Evolutionary conservation across 192 early-diverging fungal species (phyloP), one percentile per base, ranked within the genome.

Genomic region (Pilobolus umbonatus): DNA sequence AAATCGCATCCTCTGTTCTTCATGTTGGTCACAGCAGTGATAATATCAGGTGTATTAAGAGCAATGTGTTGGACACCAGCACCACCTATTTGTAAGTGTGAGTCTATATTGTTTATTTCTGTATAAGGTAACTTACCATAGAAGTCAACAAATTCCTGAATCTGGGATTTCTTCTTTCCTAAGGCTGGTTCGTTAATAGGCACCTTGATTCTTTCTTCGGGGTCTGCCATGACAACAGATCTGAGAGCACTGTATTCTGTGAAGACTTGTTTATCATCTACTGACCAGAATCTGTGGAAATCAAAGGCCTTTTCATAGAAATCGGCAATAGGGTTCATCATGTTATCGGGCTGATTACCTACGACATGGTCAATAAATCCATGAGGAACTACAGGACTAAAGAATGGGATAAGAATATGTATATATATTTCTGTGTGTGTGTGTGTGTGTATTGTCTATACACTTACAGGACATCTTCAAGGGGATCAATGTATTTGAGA

Each of bases 231-330:
- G 74, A 96, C 93, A 52, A 96, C 92, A 25, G 92, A 95, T 12
- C 92, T 84, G 54, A 96, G 80, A 39, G 94, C 88, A 67, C 88
- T 91, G 81, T 93, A 97, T 65, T 98, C 89, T 39, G 94, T 93
- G 79, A 90, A 86, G 43, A 98, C 92, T 73, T 95, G 89, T 52
- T 80, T 89, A 78, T 98, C 96, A 73, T 98, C 96, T 40, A 98
- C 91, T 39, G 90, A 93, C 93, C 93, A 96, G 87, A 97, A 98
- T 42, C 94, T 85, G 77, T 94, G 94, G 84, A 96, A 98, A 57
- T 89, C 92, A n/a, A 98, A 83, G 55, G 84, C 76, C 52, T 85
- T 76, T 76, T 96, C 93, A 75, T 98, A 96, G 59, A 86, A 77
- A 60, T 94, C 85, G 71, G 86, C 89, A 55, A 89, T 84, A 57